Base-by-base conservation (phyloP, 306 rosid genomes). In the Prosopis cineraria region DNA sequence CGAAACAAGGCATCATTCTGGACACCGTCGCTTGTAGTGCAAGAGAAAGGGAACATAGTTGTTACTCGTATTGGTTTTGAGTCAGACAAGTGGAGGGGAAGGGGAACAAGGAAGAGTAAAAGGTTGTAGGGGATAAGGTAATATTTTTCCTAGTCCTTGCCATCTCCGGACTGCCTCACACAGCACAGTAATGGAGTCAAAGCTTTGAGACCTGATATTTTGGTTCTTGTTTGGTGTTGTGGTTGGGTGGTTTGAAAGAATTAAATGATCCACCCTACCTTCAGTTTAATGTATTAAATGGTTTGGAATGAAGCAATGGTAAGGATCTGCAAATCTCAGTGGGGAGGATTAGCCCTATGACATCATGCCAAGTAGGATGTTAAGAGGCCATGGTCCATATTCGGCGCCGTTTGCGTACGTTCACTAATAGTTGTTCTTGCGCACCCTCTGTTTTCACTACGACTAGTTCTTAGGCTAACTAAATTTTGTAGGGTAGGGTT, bases 371-470 rank as follows among this genome's bases (percentile, higher is more conserved):
- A 30, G 19, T 70, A 30, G 48, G 16, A 48, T 4, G 62, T 55
- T 33, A 37, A 33, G 31, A 45, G 43, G 43, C 19, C 70, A 27
- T 40, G 80, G 78, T 75, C 80, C 76, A 52, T 34, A 19, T 52
- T 50, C 78, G 74, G 85, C 81, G 85, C 85, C 85, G 78, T 58
- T 53, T 63, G 63, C 68, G 74, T 70, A 41, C 68, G 70, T 37
- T 69, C 77, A 60, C 70, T 27, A 16, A 12, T 52, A 52, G 68
- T 65, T 39, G 29, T 44, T 80, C 48, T 56, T 52, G 53, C 71
- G 44, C 62, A 19, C 43, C 53, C 20, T 65, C 47, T 66, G 45
- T 36, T 65, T 65, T 65, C 45, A 34, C 44, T 31, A 52, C 62
- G 3, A 16, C 67, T 60, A 29, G 9, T 30, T 30, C 66, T 59